Base-by-base conservation (phyloP, 1,284 basidiomycete genomes). In the Trichosporon asahii region DNA sequence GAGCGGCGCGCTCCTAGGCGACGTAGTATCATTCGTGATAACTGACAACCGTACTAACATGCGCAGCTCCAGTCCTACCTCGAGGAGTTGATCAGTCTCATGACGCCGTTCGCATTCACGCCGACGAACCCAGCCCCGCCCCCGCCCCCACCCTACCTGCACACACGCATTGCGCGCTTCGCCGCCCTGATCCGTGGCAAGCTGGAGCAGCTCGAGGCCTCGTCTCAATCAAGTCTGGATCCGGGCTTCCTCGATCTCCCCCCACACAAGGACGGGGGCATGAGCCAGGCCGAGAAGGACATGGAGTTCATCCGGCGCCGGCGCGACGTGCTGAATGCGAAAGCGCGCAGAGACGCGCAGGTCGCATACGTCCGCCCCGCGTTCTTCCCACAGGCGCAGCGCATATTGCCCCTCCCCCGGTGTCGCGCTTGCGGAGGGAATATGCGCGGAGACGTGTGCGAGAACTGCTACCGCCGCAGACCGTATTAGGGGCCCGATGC, bases 281-380 rank as follows among this genome's bases (percentile, higher is more conserved):
- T 73, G 66, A 70, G 75, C 1, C 72, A 74, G 12, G 80, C 79
- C 2, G 81, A 82, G 73, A 73, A 72, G 64, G 81, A 82, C 46
- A 82, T 82, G 81, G 77, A 79, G 60, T 65, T 78, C 11, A 80
- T 82, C n/a, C 72, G 79, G 1, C 73, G 74, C 44, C 72, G 81
- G 2, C 69, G 81, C 18, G 76, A 79, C 55, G 75, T 72, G 21
- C 73, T 82, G 25, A 81, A 75, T 64, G 75, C 75, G 27, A 78
- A 79, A 64, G 79, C 79, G 11, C 66, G 57, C 12, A 14, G 57
- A 1, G 57, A 61, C 9, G 57, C 57, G 5, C 57, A 61, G 29
- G 57, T 61, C 27, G 57, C 57, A 0, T 61, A 61, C 9, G 57
- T 61, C 27, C 57, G 57, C 15, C 57, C 57, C 29, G 57, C 57